Base-by-base conservation (phyloP, 371 early-diverging fungal genomes). In the Ordospora pajunii region DNA sequence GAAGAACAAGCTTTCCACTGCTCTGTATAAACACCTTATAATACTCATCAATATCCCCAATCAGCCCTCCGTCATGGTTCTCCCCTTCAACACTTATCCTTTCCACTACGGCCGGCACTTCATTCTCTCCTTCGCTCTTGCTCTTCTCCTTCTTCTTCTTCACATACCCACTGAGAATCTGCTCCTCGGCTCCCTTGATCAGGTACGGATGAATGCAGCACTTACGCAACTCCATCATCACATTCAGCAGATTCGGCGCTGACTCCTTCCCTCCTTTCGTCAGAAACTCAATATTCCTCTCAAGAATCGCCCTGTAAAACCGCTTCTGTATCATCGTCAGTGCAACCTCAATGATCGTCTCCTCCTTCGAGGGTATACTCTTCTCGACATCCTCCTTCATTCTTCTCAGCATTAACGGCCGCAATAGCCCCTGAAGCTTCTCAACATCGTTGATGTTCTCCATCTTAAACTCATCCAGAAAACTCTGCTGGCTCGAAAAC, bases 171-270 rank as follows among this genome's bases (percentile, higher is more conserved):
- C 74, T 64, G 17, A 84, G 77, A 53, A 82, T 82, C 71, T 78
- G 73, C 65, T 82, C 85, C 81, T 96, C 96, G 14, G 97, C 92
- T 64, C 91, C 90, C 10, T 90, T 90, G 51, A 97, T 90, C 50
- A 99, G 84, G 82, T 90, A 97, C 0, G 99, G 98, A 82, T 98
- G 97, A 81, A 97, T 97, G 75, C 94, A 91, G 62, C 93, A 94
- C 82, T 97, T 97, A 82, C 96, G 92, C 40, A 99, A 88, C 87
- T 97, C 96, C 96, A 96, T 96, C 95, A 99, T 90, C 82, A 97
- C 92, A 83, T 97, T 97, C 63, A 94, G 86, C 17, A 97, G 87
- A 32, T 95, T 89, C 3, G 91, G 92, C 79, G 90, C 91, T 73
- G 87, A 87, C 21, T 75, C 76, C 53, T 87, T 88, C 88, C 89